A percentile compares a stretch with the other conserved stretches of the same genome.
Conservation (phyloP, 371 early-diverging fungal species). For the Smittium culicis region DNA sequence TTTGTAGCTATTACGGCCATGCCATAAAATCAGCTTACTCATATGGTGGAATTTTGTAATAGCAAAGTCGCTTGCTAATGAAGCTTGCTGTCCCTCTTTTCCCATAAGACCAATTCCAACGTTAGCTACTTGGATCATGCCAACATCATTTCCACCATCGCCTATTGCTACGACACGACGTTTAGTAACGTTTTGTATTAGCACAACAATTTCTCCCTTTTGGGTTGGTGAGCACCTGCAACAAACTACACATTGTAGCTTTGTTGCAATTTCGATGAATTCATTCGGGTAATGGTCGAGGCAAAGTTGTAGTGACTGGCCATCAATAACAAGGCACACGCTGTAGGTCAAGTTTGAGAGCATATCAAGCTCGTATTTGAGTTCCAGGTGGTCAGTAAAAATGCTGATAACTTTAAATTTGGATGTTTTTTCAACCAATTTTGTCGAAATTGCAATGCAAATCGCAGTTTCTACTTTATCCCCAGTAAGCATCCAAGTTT, state of each 20-base stretch:
- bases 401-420: constrained; percentile 57
- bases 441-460: constrained; percentile 88
- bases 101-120: constrained; percentile 98
- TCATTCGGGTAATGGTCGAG: constrained; percentile 60
- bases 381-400: constrained; percentile 40
- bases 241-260: constrained; percentile 85
- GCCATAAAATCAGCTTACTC: constrained; percentile 80
- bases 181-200: constrained; percentile 63
- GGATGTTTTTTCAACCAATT: constrained; percentile 80
- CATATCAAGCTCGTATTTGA: constrained; percentile 48
- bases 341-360: constrained; percentile 31
- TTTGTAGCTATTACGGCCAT: constrained; percentile 94
- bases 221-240: constrained; percentile 98
- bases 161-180: constrained; percentile 88
- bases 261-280: constrained; percentile 68
- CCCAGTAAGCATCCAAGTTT: constrained; percentile 99
- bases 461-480: constrained; percentile 99
- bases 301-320: constrained; percentile 67
- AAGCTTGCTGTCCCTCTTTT: constrained; percentile 97
- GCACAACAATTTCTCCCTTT: constrained; percentile 90
- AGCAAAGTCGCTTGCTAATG: constrained; percentile 94
- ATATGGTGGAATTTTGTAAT: constrained; percentile 84
- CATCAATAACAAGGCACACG: constrained; percentile 89
- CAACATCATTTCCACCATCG: constrained; percentile 99
- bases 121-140: constrained; percentile 97